Conservation (phyloP, 805 yeast species). For the Millerago galiae region DNA sequence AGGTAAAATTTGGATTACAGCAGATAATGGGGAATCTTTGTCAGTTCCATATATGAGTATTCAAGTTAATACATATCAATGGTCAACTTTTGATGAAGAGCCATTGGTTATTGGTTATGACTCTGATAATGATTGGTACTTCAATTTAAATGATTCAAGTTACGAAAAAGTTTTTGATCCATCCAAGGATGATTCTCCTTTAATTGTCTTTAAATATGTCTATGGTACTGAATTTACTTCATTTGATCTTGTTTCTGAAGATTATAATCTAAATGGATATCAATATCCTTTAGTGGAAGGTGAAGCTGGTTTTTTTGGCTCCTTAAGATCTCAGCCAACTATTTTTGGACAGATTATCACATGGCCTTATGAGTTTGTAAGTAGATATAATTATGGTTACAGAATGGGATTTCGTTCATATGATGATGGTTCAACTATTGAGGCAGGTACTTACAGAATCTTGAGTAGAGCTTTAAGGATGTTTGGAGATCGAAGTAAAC, state of each 20-base stretch:
- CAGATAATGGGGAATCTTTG: slow-evolving; percentile 11
- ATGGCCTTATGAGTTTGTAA: slow-evolving; percentile 6
- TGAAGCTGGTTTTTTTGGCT: slow-evolving; percentile 8
- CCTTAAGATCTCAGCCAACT: slow-evolving; percentile 1
- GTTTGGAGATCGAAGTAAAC: slow-evolving; percentile 6
- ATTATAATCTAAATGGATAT: slow-evolving; percentile 5
- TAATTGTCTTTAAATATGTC: slow-evolving; percentile 6
- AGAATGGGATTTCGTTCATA: slow-evolving; percentile 1
- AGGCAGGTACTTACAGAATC: slow-evolving; percentile 9
- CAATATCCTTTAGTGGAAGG: slow-evolving; percentile 5
- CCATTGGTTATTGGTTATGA: slow-evolving; percentile 3
- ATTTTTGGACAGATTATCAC: not conserved
- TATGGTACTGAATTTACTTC: slow-evolving; percentile 10
- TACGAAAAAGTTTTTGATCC: slow-evolving; percentile 2
- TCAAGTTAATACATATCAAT: slow-evolving; percentile 6
- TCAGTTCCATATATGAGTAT: slow-evolving; percentile 15
- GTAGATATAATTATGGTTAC: not conserved
- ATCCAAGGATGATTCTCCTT: slow-evolving; percentile 1
- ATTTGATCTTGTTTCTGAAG: slow-evolving; percentile 9
- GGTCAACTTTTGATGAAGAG: slow-evolving; percentile 10
- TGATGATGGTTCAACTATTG: slow-evolving; percentile 1
- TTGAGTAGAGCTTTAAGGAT: slow-evolving; percentile 7
- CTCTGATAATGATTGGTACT: not conserved
- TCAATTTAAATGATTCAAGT: not conserved
- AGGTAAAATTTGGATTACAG: slow-evolving; percentile 10